These are phyloP conservation scores for Penicillium sp. DNA, from an alignment of 2,329 filamentous ascomycete genomes.

Conservation along the genomic window DNA sequence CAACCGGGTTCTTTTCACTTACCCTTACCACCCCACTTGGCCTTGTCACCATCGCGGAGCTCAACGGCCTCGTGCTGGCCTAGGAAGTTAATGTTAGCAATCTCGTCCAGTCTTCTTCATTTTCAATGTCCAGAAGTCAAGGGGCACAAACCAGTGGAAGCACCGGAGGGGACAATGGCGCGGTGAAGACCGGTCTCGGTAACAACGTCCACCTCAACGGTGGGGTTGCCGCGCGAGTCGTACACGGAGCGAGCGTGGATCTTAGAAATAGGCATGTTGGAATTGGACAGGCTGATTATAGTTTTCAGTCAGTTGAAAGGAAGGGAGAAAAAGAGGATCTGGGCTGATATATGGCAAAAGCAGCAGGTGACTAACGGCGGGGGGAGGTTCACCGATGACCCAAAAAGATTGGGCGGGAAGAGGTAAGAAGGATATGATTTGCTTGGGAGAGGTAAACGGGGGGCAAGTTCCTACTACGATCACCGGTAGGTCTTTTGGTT, in stretches of 20 bases:
- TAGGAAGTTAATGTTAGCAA: slow-evolving; percentile 40
- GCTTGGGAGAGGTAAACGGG: slow-evolving; percentile 15
- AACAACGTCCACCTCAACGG: slow-evolving; percentile 95
- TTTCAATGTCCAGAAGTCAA: background rate
- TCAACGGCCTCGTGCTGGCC: slow-evolving; percentile 88
- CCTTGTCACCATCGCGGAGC: slow-evolving; percentile 85
- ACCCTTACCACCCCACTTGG: slow-evolving; percentile 83
- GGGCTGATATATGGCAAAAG: slow-evolving; percentile 21
- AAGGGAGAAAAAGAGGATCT: slow-evolving; percentile 16
- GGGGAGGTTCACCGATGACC: slow-evolving; percentile 42
- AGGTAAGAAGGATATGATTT: slow-evolving; percentile 19
- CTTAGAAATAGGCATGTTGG: slow-evolving; percentile 84
- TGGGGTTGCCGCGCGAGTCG: slow-evolving; percentile 98
- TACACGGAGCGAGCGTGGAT: slow-evolving; percentile 93
- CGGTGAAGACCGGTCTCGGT: slow-evolving; percentile 96
- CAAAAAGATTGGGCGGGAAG: slow-evolving; percentile 35
- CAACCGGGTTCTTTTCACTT: slow-evolving; percentile 21
- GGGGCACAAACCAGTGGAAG: slow-evolving; percentile 74
- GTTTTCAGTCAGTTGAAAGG: slow-evolving; percentile 28
- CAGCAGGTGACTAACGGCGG: slow-evolving; percentile 33
- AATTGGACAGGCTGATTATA: slow-evolving; percentile 23
- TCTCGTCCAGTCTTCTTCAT: background rate
- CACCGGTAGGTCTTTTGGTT: slow-evolving; percentile 10
- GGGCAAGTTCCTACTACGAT: slow-evolving; percentile 18
- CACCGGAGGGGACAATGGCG: slow-evolving; percentile 94